These are phyloP conservation scores for Pseudogymnoascus sp. DNA, from an alignment of 2,329 filamentous ascomycete species.

Conservation along the genomic window DNA sequence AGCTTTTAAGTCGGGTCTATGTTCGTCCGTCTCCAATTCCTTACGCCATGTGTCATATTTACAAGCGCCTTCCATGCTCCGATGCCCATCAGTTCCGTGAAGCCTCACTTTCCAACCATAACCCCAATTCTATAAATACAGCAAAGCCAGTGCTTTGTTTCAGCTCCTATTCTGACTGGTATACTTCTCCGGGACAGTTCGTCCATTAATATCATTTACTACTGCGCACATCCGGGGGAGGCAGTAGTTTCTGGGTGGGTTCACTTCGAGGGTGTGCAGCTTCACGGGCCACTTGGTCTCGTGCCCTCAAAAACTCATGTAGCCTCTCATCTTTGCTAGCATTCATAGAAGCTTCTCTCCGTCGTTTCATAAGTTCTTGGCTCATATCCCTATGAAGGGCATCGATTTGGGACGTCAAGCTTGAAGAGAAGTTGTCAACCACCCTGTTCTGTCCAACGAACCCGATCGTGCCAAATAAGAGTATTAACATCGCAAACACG, in stretches of 20 bases:
- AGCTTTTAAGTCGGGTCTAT: not conserved
- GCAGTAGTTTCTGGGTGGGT: not conserved
- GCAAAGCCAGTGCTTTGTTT: not conserved
- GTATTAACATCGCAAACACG: conserved; percentile 65
- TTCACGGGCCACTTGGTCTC: conserved; percentile 39
- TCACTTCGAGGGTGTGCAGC: not conserved
- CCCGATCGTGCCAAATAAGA: conserved; percentile 60
- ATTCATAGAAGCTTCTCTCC: conserved; percentile 44
- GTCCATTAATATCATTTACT: not conserved
- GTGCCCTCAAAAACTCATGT: conserved; percentile 65
- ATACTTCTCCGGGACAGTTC: not conserved
- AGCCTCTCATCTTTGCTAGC: conserved; percentile 58
- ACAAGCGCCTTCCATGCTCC: not conserved
- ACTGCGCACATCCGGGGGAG: not conserved
- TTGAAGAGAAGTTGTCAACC: conserved; percentile 53
- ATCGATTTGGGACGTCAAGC: conserved; percentile 58
- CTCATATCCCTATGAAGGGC: conserved; percentile 60
- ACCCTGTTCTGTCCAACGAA: conserved; percentile 65
- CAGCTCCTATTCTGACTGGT: not conserved
- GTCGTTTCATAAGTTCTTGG: conserved; percentile 47
- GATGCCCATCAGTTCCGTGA: not conserved
- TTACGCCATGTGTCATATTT: conserved; percentile 4
- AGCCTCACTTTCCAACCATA: not conserved
- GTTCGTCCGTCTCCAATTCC: not conserved
- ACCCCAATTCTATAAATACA: not conserved